Percentiles rank a stretch among this genome's conserved stretches.
Conservation (phyloP, 345 rosid species). For the Combretum micranthum region DNA sequence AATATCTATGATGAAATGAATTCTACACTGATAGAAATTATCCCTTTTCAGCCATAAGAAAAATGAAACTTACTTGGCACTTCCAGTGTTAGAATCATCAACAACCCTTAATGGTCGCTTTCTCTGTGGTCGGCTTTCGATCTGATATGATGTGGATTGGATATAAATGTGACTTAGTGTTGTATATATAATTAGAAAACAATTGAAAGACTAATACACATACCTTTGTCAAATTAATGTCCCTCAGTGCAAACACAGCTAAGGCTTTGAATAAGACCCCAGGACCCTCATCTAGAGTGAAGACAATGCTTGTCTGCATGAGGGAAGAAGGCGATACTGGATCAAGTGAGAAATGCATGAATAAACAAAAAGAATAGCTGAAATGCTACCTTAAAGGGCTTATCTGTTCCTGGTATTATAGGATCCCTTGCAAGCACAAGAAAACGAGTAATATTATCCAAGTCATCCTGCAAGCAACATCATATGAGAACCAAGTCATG, state of each 20-base stretch:
- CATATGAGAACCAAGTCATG: not conserved
- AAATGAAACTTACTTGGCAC: slow-evolving; percentile 35
- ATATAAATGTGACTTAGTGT: not conserved
- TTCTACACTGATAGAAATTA: not conserved
- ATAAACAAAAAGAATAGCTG: not conserved
- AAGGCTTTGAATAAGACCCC: slow-evolving; percentile 48
- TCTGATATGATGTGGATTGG: slow-evolving; percentile 16
- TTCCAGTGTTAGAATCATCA: slow-evolving; percentile 43
- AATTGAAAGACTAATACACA: not conserved
- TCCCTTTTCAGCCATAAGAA: not conserved
- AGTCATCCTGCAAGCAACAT: slow-evolving; percentile 25
- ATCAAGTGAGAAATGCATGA: not conserved
- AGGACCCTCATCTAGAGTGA: slow-evolving; percentile 49
- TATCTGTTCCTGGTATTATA: slow-evolving; percentile 35
- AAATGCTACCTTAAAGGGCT: slow-evolving; percentile 27
- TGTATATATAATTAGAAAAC: not conserved
- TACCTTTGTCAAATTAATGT: slow-evolving; percentile 47
- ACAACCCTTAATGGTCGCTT: slow-evolving; percentile 43
- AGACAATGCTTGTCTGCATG: slow-evolving; percentile 43
- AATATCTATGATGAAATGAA: no score
- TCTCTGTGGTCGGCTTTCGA: slow-evolving; percentile 51
- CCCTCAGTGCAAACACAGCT: slow-evolving; percentile 48
- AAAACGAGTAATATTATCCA: slow-evolving; percentile 33
- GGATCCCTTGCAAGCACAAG: slow-evolving; percentile 54
- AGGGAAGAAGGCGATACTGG: slow-evolving; percentile 2